phyloP scores from a whole-genome alignment of 768 basidiomycete genomes.

The Cyathus striatus region DNA sequence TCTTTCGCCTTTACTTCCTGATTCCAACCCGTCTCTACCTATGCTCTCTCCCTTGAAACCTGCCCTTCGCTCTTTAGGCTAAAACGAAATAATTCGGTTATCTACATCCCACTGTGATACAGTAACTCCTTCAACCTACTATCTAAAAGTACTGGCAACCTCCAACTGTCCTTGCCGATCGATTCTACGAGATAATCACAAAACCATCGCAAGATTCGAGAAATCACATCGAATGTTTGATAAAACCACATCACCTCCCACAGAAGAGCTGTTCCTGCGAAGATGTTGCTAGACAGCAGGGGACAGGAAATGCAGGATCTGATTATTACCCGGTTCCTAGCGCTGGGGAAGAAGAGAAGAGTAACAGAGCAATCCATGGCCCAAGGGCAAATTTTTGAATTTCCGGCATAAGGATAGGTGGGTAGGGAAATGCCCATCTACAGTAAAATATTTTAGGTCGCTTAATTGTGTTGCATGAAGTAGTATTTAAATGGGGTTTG shows the following conservation, averaged over 20 bases:
- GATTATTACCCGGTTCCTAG: constrained; percentile 33
- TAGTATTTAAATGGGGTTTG: too few relatives aligned
- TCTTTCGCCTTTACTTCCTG: constrained; percentile 35
- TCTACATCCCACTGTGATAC: constrained; percentile 25
- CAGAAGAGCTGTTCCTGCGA: constrained; percentile 18
- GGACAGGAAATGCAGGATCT: constrained; percentile 30
- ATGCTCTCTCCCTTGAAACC: constrained; percentile 23
- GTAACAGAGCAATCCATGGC: constrained; percentile 21
- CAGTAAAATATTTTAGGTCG: too few relatives aligned
- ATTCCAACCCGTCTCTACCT: constrained; percentile 34
- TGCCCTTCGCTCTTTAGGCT: constrained; percentile 18
- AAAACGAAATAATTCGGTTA: constrained; percentile 43
- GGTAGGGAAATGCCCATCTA: too few relatives aligned
- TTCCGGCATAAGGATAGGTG: too few relatives aligned
- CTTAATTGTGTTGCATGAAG: too few relatives aligned
- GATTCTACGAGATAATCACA: constrained; percentile 18
- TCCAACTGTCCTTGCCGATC: constrained; percentile 23
- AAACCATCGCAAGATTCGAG: constrained; percentile 30
- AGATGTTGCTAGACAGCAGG: constrained; percentile 22
- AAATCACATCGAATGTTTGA: constrained; percentile 18
- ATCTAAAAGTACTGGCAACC: constrained; percentile 36
- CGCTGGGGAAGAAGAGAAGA: constrained; percentile 34
- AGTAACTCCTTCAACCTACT: constrained; percentile 24
- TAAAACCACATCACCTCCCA: constrained; percentile 11
- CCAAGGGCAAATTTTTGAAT: too few relatives aligned